Evolutionary conservation across 1,284 basidiomycete species (phyloP).

Genomic region (Heterobasidion occidentale): DNA sequence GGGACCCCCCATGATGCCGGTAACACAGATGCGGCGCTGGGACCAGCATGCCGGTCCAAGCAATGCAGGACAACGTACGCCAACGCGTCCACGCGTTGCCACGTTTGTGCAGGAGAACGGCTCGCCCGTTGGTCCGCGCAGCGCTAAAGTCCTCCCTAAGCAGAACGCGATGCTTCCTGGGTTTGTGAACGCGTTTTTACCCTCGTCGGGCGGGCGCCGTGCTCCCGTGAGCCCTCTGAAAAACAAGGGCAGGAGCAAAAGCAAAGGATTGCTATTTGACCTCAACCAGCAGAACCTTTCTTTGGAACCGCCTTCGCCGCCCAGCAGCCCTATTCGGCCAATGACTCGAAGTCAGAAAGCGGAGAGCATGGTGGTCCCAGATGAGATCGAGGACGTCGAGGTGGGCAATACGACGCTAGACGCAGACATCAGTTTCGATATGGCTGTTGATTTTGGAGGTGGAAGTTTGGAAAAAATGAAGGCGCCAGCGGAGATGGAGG

Average conservation of each 20-base stretch:
- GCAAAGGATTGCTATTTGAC: slow-evolving; percentile 2
- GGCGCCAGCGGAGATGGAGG: background rate
- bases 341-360: slow-evolving; percentile 2
- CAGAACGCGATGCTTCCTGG: slow-evolving; percentile 17
- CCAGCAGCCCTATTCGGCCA: slow-evolving; percentile 17
- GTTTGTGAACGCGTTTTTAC: slow-evolving; percentile 27
- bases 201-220: slow-evolving; percentile 11
- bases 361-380: background rate
- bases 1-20: slow-evolving; percentile 23
- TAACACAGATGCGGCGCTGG: slow-evolving; percentile 34
- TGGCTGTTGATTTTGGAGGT: background rate
- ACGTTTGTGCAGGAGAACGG: slow-evolving; percentile 1
- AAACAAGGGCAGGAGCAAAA: slow-evolving; percentile 15
- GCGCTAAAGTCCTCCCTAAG: slow-evolving; percentile 8
- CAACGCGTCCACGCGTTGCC: background rate
- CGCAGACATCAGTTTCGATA: slow-evolving; percentile 1
- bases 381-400: slow-evolving; percentile 9
- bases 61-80: background rate
- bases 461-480: background rate
- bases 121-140: slow-evolving; percentile 5
- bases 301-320: slow-evolving; percentile 15
- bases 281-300: slow-evolving; percentile 13
- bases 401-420: slow-evolving; percentile 13
- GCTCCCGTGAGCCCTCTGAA: slow-evolving; percentile 8
- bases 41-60: slow-evolving; percentile 22